Base-by-base conservation (phyloP, 2,329 filamentous ascomycete genomes). In the Leptodontidium sp. region DNA sequence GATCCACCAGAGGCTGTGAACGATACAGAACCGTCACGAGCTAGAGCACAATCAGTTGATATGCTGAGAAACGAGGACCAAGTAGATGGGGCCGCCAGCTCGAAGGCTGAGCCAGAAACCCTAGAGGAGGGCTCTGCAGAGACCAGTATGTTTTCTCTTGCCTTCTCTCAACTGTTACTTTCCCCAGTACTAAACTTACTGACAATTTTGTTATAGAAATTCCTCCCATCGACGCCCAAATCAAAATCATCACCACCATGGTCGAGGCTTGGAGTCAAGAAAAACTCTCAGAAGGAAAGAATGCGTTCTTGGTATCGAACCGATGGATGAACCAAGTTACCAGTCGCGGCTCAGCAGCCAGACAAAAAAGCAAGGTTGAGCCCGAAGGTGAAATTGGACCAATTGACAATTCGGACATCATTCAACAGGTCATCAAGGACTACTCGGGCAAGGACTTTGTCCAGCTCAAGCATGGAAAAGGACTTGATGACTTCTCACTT, bases 371-470 rank as follows among this genome's bases (percentile, higher is more conserved):
- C 69, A 91, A 92, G 71, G 81, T 84, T n/a, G 85, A 86, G 11
- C 78, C 84, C 12, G 86, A 90, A 68, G 88, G 87, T 7, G 86
- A 88, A 4, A 75, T 82, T 8, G 94, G 94, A 1, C 92, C 93
- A 0, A 87, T 98, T 40, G 93, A 98, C 82, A 98, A 98, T 77
- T 89, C 91, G 0, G 91, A 94, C 77, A 90, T 98, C 69, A 88
- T 94, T 63, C 83, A 90, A 68, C 85, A 90, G 71, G 84, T 85
- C 45, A 82, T 90, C 67, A 80, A 79, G 61, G 85, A 88, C 68
- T 81, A 83, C 11, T 78, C 79, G 21, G 82, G 82, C 59, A 80
- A 82, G 15, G 82, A 85, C 17, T 97, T 94, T 75, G 87, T 95
- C 40, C 90, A 92, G 2, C 84, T 98, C 55, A 91, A 90, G 73